phyloP scores from a whole-genome alignment of 257 asterid genomes.

The Rauvolfia tetraphylla region DNA sequence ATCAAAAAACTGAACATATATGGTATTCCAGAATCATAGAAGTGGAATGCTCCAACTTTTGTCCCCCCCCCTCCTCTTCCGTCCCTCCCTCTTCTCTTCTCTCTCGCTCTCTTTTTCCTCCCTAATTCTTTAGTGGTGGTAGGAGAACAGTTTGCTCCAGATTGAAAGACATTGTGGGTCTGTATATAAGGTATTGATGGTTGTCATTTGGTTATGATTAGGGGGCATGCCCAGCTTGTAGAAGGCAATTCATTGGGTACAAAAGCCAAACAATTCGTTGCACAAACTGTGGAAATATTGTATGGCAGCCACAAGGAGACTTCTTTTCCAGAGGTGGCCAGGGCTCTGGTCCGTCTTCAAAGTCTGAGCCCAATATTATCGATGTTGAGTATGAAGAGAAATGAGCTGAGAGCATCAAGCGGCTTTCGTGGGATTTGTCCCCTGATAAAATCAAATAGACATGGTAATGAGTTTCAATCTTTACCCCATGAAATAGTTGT shows the following conservation, averaged over 20 bases:
- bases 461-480: not conserved
- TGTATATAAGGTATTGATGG: not conserved
- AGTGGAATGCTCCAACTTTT: not conserved
- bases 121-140: not conserved
- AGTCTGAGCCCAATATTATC: constrained; percentile 69
- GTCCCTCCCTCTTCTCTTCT: not conserved
- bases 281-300: constrained; percentile 79
- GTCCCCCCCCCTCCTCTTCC: no score
- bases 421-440: constrained; percentile 24
- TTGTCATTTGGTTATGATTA: constrained; percentile 27
- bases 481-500: not conserved
- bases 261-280: constrained; percentile 84
- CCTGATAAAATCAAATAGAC: not conserved
- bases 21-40: not conserved
- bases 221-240: constrained; percentile 98
- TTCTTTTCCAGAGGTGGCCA: constrained; percentile 55
- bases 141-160: not conserved
- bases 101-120: not conserved
- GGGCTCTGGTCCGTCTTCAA: constrained; percentile 57
- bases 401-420: constrained; percentile 32
- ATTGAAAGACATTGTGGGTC: not conserved
- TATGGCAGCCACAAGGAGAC: constrained; percentile 89
- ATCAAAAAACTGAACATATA: not conserved
- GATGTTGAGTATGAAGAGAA: constrained; percentile 97
- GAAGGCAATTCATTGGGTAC: constrained; percentile 75